These are phyloP conservation scores for Aspergillus japonicus DNA, from an alignment of 2,329 filamentous ascomycete species.

Conservation along the genomic window DNA sequence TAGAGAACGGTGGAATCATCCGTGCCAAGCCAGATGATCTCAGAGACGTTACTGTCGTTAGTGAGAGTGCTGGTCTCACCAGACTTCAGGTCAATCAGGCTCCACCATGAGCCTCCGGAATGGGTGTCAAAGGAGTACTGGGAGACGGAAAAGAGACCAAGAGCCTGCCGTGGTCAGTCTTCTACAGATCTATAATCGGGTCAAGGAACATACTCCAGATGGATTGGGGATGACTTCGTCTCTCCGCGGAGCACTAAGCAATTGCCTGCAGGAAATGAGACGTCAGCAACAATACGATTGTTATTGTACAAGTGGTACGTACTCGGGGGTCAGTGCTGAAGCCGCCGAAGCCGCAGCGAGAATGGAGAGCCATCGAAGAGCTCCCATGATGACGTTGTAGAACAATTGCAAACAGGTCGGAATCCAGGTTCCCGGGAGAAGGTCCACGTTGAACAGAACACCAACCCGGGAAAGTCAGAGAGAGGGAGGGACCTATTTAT, in stretches of 20 bases:
- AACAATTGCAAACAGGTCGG: background rate
- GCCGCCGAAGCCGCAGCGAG: constrained; percentile 22
- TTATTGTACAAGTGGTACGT: constrained; percentile 5
- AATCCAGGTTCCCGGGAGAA: background rate
- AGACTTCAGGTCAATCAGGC: constrained; percentile 68
- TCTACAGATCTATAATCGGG: background rate
- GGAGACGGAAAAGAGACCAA: constrained; percentile 58
- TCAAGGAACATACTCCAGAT: constrained; percentile 35
- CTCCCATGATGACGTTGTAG: constrained; percentile 22
- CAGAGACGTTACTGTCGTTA: constrained; percentile 63
- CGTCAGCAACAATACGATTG: background rate
- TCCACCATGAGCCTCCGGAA: constrained; percentile 59
- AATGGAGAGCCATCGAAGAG: constrained; percentile 25
- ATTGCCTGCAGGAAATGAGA: constrained; percentile 24
- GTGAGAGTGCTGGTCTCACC: constrained; percentile 66
- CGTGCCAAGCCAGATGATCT: constrained; percentile 74
- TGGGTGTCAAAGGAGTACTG: constrained; percentile 80
- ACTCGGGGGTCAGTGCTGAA: constrained; percentile 32
- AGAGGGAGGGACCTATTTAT: background rate
- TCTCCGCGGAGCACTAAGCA: constrained; percentile 40
- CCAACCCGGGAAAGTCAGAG: background rate
- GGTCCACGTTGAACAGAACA: background rate
- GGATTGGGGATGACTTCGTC: constrained; percentile 40
- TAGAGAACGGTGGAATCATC: constrained; percentile 60
- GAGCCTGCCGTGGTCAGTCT: constrained; percentile 27